Percentiles rank a stretch among this genome's conserved stretches.
phyloP scores from a whole-genome alignment of 176 grass and related monocot species.

The sorghum (Sorghum bicolor) region Sorghum_bicolor_NCBIv3 NC_012872.2:15881501-15882000 shows the following conservation, averaged over 20 bases:
- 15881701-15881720: not conserved
- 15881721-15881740: not conserved
- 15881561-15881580: slow-evolving; percentile 60
- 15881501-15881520: not conserved
- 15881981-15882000: not conserved
- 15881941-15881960: not conserved
- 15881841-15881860: not conserved
- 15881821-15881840: not conserved
- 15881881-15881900: not conserved
- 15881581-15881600: slow-evolving; percentile 57
- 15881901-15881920: not conserved
- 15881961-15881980: not conserved
- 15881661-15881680: not conserved
- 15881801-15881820: not conserved
- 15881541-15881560: slow-evolving; percentile 28
- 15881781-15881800: not conserved
- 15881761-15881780: not conserved
- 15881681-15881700: no score
- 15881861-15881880: not conserved
- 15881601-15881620: slow-evolving; percentile 33
- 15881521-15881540: slow-evolving; percentile 13
- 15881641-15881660: not conserved
- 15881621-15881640: not conserved
- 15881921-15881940: not conserved
- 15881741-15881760: not conserved